phyloP scores from a whole-genome alignment of 495 filamentous ascomycete species.

The Penicillium lagena region DNA sequence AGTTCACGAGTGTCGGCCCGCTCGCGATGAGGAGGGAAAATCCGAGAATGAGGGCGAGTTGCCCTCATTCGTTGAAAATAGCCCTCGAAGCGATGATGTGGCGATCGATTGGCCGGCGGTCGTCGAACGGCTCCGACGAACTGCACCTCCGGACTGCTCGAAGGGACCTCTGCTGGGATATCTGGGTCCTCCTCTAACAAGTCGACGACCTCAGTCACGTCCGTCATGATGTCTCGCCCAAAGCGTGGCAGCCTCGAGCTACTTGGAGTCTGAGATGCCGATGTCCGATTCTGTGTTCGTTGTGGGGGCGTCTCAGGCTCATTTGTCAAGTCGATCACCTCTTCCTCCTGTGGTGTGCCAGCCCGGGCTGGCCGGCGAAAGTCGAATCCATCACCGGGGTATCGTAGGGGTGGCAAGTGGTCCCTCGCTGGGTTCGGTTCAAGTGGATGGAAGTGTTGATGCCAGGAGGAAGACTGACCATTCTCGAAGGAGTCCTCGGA shows the following conservation, averaged over 20 bases:
- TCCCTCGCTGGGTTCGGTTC: conserved; percentile 5
- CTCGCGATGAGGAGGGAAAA: too few species aligned
- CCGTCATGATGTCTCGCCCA: conserved; percentile 25
- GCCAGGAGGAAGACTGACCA: conserved; percentile 12
- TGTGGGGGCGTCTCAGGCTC: conserved; percentile 36
- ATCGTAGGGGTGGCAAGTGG: conserved; percentile 25
- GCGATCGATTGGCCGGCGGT: conserved; percentile 1
- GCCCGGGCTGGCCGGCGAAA: conserved; percentile 38
- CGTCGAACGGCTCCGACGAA: conserved; percentile 24
- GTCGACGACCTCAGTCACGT: conserved; percentile 20
- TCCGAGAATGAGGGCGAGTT: too few species aligned
- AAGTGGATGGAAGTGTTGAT: conserved; percentile 17
- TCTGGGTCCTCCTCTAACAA: conserved; percentile 20
- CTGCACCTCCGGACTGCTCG: conserved; percentile 34
- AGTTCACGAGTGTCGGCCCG: too few species aligned
- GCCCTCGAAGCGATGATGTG: neutral
- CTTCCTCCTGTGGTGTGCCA: conserved; percentile 15
- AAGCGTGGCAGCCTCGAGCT: conserved; percentile 23
- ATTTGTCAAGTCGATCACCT: conserved; percentile 51
- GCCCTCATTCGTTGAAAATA: too few species aligned
- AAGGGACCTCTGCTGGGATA: conserved; percentile 9
- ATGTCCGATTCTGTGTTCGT: neutral
- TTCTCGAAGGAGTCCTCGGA: conserved; percentile 20
- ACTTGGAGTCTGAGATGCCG: conserved; percentile 2
- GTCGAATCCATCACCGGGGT: conserved; percentile 43